phyloP scores from a whole-genome alignment of 805 yeast genomes.

The Phaffomyces antillensis region DNA sequence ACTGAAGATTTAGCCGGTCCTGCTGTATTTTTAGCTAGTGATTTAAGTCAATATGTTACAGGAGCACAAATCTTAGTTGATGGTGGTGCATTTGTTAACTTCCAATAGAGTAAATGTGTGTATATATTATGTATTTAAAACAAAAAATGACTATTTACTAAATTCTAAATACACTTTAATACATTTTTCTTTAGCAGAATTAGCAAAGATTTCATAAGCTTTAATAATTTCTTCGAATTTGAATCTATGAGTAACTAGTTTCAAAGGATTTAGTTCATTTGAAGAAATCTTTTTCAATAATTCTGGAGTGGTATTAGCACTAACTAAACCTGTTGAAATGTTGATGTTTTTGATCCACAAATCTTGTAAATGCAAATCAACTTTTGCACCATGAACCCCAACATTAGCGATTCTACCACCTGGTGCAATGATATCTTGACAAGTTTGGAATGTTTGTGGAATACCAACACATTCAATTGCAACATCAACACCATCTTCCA shows the following conservation, averaged over 20 bases:
- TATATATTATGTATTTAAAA: no score
- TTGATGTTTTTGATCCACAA: constrained; percentile 38
- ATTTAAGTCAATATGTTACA: constrained; percentile 29
- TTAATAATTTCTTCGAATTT: constrained; percentile 46
- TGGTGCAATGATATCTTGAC: constrained; percentile 45
- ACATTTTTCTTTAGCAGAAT: constrained; percentile 48
- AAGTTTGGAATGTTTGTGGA: constrained; percentile 51
- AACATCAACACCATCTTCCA: constrained; percentile 48
- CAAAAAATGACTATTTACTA: background rate
- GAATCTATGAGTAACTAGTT: constrained; percentile 55
- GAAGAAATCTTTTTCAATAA: constrained; percentile 30
- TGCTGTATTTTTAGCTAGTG: constrained; percentile 34
- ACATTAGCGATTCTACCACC: constrained; percentile 64
- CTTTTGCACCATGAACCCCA: constrained; percentile 44
- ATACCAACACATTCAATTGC: constrained; percentile 63
- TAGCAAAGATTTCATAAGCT: constrained; percentile 54
- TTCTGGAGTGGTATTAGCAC: constrained; percentile 36
- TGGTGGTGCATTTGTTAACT: constrained; percentile 39
- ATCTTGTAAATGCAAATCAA: constrained; percentile 35
- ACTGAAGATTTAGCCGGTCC: constrained; percentile 36
- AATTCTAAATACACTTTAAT: constrained; percentile 36
- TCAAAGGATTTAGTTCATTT: constrained; percentile 34
- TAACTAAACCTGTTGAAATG: constrained; percentile 44
- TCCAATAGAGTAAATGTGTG: constrained; percentile 26
- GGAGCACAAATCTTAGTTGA: constrained; percentile 39